Conservation (phyloP, 257 asterid species). For the Marsdenia floribunda region DNA sequence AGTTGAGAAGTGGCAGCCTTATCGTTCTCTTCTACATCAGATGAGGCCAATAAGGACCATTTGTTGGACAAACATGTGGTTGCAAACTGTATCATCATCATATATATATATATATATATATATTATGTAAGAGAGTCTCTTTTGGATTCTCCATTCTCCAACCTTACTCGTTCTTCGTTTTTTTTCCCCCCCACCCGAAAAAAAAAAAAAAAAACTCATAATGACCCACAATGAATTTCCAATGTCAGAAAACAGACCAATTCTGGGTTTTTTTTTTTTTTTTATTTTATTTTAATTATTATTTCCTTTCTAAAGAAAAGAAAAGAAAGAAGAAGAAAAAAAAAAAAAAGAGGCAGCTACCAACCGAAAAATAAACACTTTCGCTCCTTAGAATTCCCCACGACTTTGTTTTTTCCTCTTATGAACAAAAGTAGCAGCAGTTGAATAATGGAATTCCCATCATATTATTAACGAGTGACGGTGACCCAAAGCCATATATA, state of each 20-base stretch:
- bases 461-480: not conserved
- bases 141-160: not conserved
- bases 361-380: not conserved
- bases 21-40: not conserved
- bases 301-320: no score
- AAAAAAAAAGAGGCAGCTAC: not conserved
- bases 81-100: not conserved
- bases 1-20: not conserved
- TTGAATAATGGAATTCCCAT: not conserved
- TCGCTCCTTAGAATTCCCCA: not conserved
- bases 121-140: no score
- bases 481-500: no score
- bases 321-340: no score
- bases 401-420: not conserved
- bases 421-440: not conserved
- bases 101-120: no score
- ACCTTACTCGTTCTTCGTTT: not conserved
- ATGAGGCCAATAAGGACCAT: not conserved
- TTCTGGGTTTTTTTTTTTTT: no score
- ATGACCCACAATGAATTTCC: slow-evolving; percentile 5
- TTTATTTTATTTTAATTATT: no score
- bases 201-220: not conserved
- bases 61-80: not conserved
- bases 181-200: not conserved
- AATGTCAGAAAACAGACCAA: not conserved